phyloP scores from a whole-genome alignment of 306 rosid genomes.

The Gleditsia sinensis region DNA sequence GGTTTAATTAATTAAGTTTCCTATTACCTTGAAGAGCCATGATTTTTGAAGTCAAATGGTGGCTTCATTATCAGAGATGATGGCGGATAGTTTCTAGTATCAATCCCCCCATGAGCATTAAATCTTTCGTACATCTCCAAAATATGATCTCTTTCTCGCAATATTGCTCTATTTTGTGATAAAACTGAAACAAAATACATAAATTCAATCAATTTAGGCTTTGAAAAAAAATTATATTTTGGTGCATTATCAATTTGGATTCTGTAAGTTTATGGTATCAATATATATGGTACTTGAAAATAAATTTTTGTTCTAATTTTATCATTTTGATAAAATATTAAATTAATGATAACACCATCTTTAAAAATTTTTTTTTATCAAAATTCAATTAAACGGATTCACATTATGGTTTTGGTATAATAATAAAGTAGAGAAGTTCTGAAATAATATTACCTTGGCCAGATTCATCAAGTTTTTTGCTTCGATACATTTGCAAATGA shows the following conservation, averaged over 20 bases:
- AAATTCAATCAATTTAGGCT: too few species aligned
- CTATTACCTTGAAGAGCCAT: slow-evolving; percentile 53
- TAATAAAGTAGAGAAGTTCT: neutral
- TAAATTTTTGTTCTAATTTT: too few species aligned
- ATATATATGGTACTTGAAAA: too few species aligned
- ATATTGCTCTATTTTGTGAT: slow-evolving; percentile 42
- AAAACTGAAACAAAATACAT: slow-evolving; percentile 49
- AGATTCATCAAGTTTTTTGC: slow-evolving; percentile 82
- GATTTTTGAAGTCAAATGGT: slow-evolving; percentile 29
- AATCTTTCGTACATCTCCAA: slow-evolving; percentile 51
- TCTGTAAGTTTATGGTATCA: too few species aligned
- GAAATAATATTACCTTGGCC: slow-evolving; percentile 77
- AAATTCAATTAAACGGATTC: neutral
- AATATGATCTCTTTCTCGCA: slow-evolving; percentile 51
- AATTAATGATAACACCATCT: too few species aligned
- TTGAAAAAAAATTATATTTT: too few species aligned
- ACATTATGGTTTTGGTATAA: slow-evolving; percentile 14
- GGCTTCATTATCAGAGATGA: slow-evolving; percentile 39
- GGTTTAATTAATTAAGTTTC: too few species aligned
- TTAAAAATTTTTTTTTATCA: too few species aligned
- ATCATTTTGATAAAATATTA: too few species aligned
- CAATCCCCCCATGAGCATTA: slow-evolving; percentile 34
- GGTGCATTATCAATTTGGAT: too few species aligned
- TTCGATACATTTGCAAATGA: slow-evolving; percentile 96
- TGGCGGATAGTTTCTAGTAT: slow-evolving; percentile 31